These are phyloP conservation scores for Podospora comata DNA, from an alignment of 495 filamentous ascomycete genomes.

Conservation along the genomic window DNA sequence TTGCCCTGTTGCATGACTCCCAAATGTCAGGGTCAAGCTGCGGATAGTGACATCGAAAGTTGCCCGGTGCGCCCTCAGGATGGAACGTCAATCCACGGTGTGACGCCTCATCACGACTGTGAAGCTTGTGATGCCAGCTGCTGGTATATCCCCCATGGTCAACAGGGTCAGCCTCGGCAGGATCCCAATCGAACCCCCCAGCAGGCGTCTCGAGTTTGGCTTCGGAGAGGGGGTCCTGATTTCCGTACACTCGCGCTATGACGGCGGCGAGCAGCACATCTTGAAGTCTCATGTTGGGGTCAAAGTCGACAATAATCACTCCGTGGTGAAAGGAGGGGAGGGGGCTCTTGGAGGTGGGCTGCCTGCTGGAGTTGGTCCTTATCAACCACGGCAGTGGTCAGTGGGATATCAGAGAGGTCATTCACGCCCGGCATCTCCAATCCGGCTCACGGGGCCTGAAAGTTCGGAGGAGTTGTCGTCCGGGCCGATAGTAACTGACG, in stretches of 20 bases:
- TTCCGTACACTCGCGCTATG: neutral
- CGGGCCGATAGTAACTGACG: neutral
- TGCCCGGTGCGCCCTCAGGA: constrained; percentile 12
- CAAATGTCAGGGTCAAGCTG: constrained; percentile 1
- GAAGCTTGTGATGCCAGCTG: neutral
- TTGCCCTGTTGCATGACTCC: constrained; percentile 13
- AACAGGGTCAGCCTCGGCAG: neutral
- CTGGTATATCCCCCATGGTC: neutral
- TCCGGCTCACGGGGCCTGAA: neutral
- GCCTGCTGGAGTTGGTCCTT: neutral
- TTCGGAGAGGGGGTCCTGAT: neutral
- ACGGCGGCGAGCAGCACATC: neutral
- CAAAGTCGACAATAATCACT: neutral
- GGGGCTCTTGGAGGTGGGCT: neutral
- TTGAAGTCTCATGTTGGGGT: neutral
- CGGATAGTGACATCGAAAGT: constrained; percentile 17
- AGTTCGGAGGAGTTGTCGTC: neutral
- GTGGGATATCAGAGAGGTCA: neutral
- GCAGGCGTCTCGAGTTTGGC: neutral
- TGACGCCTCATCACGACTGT: neutral
- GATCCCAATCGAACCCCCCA: neutral
- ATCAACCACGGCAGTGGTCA: neutral
- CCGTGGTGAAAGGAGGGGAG: neutral
- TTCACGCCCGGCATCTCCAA: neutral
- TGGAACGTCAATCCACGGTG: constrained; percentile 9